Evolutionary conservation across 169 alveolate genomes (phyloP), one percentile per base, ranked within the genome.

Genomic region (Theileria equi): DNA sequence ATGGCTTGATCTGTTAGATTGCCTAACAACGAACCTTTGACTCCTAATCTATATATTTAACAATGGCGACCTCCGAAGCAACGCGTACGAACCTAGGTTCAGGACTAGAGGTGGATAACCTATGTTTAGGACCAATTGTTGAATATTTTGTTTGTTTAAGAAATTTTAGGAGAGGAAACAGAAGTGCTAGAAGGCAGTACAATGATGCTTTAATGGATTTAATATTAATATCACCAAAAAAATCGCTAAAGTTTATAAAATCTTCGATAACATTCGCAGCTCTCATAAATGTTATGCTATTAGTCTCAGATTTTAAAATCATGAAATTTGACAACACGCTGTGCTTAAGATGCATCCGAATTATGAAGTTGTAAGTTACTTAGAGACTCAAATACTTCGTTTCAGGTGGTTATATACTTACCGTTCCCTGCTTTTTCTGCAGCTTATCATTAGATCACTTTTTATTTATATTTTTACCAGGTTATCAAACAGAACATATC

Each of bases 371-470:
- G 70, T 59, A 59, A 52, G 54, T 52, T 5, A 52, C 61, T 21
- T 52, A 34, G 35, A 21, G 21, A 26, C 5, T 35, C 31, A 52
- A 26, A 23, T 11, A n/a, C 13, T n/a, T 16, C 23, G 34, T 58
- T 11, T 21, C 21, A 74, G 84, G 72, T 74, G 84, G 84, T 31
- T 74, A 28, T n/a, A 2, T 28, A 57, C 65, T n/a, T 60, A 64
- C 67, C 69, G 61, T 55, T 16, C 48, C 13, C 55, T 74, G 19
- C 63, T 60, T 26, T 6, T 43, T 13, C 1, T 48, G n/a, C 84
- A 74, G 45, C 23, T 74, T 16, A 52, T 73, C 5, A 17, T 64
- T 23, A 23, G 84, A 28, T 26, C 34, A 10, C 29, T 74, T 25
- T 17, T 63, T 35, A 43, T 49, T 16, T 52, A 19, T 43, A 7